phyloP scores from a whole-genome alignment of 2,329 filamentous ascomycete genomes.

The Xylaria digitata region DNA sequence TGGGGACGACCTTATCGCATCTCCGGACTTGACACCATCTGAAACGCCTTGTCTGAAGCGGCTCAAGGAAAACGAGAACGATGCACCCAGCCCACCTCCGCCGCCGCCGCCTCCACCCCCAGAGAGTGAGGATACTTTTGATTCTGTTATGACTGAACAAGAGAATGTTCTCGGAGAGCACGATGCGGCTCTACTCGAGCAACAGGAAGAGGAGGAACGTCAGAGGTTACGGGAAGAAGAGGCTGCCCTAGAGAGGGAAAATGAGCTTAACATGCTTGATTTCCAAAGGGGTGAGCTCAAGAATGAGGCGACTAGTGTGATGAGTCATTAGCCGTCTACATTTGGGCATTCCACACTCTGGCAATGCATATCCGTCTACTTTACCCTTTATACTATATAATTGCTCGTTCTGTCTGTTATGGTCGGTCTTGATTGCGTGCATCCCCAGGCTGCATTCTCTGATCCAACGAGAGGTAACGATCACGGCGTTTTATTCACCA shows the following conservation, averaged over 20 bases:
- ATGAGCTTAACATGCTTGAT: constrained; percentile 54
- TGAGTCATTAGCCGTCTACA: constrained; percentile 45
- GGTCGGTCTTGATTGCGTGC: constrained; percentile 23
- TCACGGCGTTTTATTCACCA: constrained; percentile 15
- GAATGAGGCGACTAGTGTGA: constrained; percentile 43
- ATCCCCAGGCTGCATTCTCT: constrained; percentile 33
- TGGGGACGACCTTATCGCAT: constrained; percentile 56
- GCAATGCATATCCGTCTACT: constrained; percentile 6
- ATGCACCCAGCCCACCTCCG: constrained; percentile 52
- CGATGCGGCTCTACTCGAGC: constrained; percentile 61
- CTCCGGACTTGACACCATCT: constrained; percentile 60
- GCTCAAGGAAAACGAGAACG: constrained; percentile 60
- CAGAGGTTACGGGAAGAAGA: constrained; percentile 51
- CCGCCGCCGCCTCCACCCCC: constrained; percentile 64
- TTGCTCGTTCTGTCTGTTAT: constrained; percentile 17
- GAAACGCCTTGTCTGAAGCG: constrained; percentile 69
- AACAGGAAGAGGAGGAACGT: constrained; percentile 66
- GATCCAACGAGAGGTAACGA: constrained; percentile 8
- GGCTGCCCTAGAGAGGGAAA: constrained; percentile 53
- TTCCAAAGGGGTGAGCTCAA: constrained; percentile 51
- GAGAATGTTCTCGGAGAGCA: constrained; percentile 61
- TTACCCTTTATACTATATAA: constrained; percentile 25
- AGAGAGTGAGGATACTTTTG: constrained; percentile 51
- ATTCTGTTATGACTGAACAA: constrained; percentile 55
- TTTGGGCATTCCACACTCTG: constrained; percentile 2